These are phyloP conservation scores for Podospora australis DNA, from an alignment of 495 filamentous ascomycete species.

Conservation along the genomic window DNA sequence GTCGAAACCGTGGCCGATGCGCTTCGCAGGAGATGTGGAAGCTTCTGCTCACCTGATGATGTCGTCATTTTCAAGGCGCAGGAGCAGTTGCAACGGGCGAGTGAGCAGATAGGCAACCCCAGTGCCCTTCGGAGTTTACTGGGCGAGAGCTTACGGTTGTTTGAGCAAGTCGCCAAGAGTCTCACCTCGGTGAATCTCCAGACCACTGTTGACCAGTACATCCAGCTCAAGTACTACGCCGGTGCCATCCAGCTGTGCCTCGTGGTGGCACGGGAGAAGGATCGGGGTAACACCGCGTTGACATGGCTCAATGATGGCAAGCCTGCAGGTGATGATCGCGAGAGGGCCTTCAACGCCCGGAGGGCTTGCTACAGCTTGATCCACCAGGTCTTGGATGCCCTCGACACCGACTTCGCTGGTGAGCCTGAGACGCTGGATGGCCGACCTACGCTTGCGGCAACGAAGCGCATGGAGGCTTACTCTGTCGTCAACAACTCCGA, in stretches of 20 bases:
- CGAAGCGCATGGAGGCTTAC: slow-evolving; percentile 80
- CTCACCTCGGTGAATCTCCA: slow-evolving; percentile 75
- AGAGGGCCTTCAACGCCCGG: slow-evolving; percentile 58
- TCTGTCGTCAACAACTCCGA: slow-evolving; percentile 73
- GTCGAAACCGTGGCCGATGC: slow-evolving; percentile 96
- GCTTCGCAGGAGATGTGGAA: slow-evolving; percentile 81
- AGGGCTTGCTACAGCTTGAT: slow-evolving; percentile 78
- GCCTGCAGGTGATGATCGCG: slow-evolving; percentile 57
- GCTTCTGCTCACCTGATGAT: slow-evolving; percentile 94
- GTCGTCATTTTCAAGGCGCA: slow-evolving; percentile 97
- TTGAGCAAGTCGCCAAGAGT: slow-evolving; percentile 76
- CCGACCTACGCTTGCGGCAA: slow-evolving; percentile 63
- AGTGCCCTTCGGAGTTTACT: slow-evolving; percentile 74
- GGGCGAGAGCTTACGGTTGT: slow-evolving; percentile 81
- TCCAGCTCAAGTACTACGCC: slow-evolving; percentile 78
- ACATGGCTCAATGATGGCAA: slow-evolving; percentile 58
- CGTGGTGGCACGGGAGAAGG: slow-evolving; percentile 69
- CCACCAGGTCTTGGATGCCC: slow-evolving; percentile 63
- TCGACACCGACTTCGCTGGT: slow-evolving; percentile 60
- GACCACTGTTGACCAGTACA: slow-evolving; percentile 70
- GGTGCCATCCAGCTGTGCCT: slow-evolving; percentile 89
- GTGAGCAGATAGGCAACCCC: slow-evolving; percentile 65
- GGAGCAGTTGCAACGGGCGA: slow-evolving; percentile 81
- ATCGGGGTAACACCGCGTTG: slow-evolving; percentile 76
- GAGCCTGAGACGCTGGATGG: slow-evolving; percentile 73